Base-by-base conservation (phyloP, 2,329 filamentous ascomycete species). In the Capronia americana region DNA sequence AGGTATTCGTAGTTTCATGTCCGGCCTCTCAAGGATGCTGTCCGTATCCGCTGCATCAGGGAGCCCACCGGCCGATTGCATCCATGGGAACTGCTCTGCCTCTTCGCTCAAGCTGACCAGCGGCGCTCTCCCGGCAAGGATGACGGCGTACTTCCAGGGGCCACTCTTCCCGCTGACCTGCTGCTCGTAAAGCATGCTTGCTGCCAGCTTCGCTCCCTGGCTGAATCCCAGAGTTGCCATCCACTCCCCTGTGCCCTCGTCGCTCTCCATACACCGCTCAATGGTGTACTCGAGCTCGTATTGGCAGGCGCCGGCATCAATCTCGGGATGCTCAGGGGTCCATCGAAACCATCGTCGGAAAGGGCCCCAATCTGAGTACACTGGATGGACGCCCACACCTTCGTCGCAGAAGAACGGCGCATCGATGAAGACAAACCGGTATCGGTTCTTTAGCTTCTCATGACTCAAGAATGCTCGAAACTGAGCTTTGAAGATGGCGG, bases 371-470 rank as follows among this genome's bases (percentile, higher is more conserved):
- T 87, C 83, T 53, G 83, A 84, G 76, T 91, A 93, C 4, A 91
- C 88, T 14, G 71, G 71, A 24, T 66, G 46, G 2, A 73, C 69
- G 46, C 71, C 71, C 4, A 72, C 66, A 17, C 71, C 71, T 41
- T 71, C 71, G 2, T 81, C 75, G 70, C 86, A 89, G 64, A 83
- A 80, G 76, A 88, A 91, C 1, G 90, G 90, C 0, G 83, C 91
- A 71, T 93, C 86, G 70, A 86, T 87, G 79, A 90, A 94, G 73
- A 90, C 87, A 70, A 93, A 84, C 48, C 91, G 87, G 76, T 92
- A 92, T 54, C 83, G 77, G 6, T 83, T 76, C 53, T 78, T 75
- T 0, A 92, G 84, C 61, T 53, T 59, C 0, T 70, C 70, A 62
- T 79, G 74, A 55, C 76, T 74, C 61, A 81, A 79, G 6, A 87